phyloP scores from a whole-genome alignment of 306 rosid species.

The Rosa rugosa region DNA sequence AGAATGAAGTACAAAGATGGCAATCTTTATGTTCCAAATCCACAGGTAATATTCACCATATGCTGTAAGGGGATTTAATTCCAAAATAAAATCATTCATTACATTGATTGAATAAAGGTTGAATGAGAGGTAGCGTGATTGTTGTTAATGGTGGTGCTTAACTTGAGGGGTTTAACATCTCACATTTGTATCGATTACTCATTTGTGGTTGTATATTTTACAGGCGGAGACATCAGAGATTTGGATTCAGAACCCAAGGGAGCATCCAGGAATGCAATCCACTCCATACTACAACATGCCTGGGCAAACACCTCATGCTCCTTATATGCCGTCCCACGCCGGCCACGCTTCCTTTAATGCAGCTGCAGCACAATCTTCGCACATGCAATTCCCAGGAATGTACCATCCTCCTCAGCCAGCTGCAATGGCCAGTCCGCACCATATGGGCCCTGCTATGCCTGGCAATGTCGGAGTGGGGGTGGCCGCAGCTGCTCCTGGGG shows the following conservation, averaged over 20 bases:
- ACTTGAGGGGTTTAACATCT: not conserved
- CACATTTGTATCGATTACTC: not conserved
- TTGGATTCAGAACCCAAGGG: slow-evolving; percentile 96
- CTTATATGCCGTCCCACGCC: slow-evolving; percentile 80
- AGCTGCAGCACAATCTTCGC: slow-evolving; percentile 92
- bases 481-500: slow-evolving; percentile 82
- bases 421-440: slow-evolving; percentile 72
- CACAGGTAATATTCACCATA: slow-evolving; percentile 57
- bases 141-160: not conserved
- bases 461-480: slow-evolving; percentile 87
- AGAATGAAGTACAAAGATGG: slow-evolving; percentile 91
- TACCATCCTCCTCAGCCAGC: slow-evolving; percentile 85
- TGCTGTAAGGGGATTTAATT: not conserved
- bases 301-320: slow-evolving; percentile 80
- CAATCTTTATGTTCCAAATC: slow-evolving; percentile 83
- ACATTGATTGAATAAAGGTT: not conserved
- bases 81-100: not conserved
- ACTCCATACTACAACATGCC: slow-evolving; percentile 82
- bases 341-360: slow-evolving; percentile 80
- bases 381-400: slow-evolving; percentile 97
- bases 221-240: slow-evolving; percentile 97
- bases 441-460: slow-evolving; percentile 80
- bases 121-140: not conserved
- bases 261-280: slow-evolving; percentile 80
- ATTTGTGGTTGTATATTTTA: not conserved